These are phyloP conservation scores for Rhodofomes roseus DNA, from an alignment of 1,284 basidiomycete species.

Conservation along the genomic window DNA sequence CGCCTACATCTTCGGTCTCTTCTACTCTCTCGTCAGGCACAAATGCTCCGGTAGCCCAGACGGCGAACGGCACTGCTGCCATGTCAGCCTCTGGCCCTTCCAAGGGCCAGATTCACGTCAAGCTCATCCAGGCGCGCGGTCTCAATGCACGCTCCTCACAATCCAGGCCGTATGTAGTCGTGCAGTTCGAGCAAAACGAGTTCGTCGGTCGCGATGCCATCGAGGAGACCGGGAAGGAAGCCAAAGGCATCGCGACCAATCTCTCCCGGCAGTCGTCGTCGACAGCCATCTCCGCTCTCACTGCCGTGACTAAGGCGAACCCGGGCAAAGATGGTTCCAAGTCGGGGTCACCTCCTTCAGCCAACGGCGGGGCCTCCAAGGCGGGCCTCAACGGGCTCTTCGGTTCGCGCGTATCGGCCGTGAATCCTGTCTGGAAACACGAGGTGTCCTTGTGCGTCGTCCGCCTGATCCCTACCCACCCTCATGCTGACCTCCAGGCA, in stretches of 20 bases:
- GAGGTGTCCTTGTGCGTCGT: slow-evolving; percentile 90
- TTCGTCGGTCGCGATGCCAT: slow-evolving; percentile 93
- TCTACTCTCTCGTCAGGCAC: slow-evolving; percentile 23
- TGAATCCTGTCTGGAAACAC: slow-evolving; percentile 99
- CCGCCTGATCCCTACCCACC: neutral
- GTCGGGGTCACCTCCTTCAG: slow-evolving; percentile 34
- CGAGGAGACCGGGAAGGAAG: slow-evolving; percentile 81
- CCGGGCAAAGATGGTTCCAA: slow-evolving; percentile 31
- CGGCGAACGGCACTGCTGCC: slow-evolving; percentile 14
- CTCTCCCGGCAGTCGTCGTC: slow-evolving; percentile 58
- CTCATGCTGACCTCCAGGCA: slow-evolving; percentile 30
- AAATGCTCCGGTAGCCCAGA: slow-evolving; percentile 9
- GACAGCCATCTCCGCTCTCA: slow-evolving; percentile 63
- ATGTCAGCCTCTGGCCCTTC: slow-evolving; percentile 34
- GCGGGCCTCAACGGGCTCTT: slow-evolving; percentile 46
- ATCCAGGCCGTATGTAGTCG: slow-evolving; percentile 91
- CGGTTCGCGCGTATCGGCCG: slow-evolving; percentile 55
- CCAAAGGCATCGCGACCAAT: slow-evolving; percentile 72
- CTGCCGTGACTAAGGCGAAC: slow-evolving; percentile 60
- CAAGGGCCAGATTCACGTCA: slow-evolving; percentile 89
- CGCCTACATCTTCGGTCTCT: slow-evolving; percentile 26
- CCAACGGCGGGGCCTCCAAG: slow-evolving; percentile 33
- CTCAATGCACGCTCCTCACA: slow-evolving; percentile 69
- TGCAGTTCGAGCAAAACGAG: slow-evolving; percentile 99
- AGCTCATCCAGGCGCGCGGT: slow-evolving; percentile 90